Evolutionary conservation across 768 basidiomycete genomes (phyloP), one percentile per base, ranked within the genome.

Genomic region (Amanita muscaria): DNA sequence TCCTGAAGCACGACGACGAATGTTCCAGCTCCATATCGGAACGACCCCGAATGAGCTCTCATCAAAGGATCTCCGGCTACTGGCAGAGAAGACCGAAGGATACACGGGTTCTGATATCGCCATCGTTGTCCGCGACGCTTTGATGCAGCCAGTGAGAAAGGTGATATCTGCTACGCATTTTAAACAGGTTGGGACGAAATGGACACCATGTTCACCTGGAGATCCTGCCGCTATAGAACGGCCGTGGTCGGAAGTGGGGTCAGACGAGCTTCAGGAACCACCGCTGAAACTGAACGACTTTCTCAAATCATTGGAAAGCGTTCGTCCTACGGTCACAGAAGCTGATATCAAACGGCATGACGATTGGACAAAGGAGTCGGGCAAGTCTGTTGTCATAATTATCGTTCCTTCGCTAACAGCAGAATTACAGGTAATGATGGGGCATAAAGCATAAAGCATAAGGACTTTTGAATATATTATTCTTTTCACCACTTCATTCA

Each of bases 81-180:
- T 99, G 1, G 96, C 89, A 2, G 79, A 89, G 10, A 76, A 72
- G 56, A 98, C 96, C 0, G 90, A 96, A 16, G 92, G 93, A 1
- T 96, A 88, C 61, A 90, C 92, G 23, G 94, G 94, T 6, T 92
- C 89, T 6, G 94, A 98, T 66, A 91, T 99, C 41, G 80, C 93
- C 2, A 85, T 93, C 51, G 72, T 94, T 41, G 94, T 97, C 19
- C 83, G 92, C 46, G 94, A 98, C 57, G 93, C 94, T 1, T 74
- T 99, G 51, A 99, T 98, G 94, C 93, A 98, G 59, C 94, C 94
- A 1, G 88, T 99, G 11, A 80, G 94, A 42, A 98, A 99, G 60
- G 90, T 99, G 35, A 77, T 97, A 39, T 80, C 83, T 16, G 92
- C 96, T 2, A 96, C 92, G 1, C 94, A 99, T 64, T 99, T 99